Base-by-base conservation (phyloP, 495 filamentous ascomycete species). In the Xylaria bambusicola region DNA sequence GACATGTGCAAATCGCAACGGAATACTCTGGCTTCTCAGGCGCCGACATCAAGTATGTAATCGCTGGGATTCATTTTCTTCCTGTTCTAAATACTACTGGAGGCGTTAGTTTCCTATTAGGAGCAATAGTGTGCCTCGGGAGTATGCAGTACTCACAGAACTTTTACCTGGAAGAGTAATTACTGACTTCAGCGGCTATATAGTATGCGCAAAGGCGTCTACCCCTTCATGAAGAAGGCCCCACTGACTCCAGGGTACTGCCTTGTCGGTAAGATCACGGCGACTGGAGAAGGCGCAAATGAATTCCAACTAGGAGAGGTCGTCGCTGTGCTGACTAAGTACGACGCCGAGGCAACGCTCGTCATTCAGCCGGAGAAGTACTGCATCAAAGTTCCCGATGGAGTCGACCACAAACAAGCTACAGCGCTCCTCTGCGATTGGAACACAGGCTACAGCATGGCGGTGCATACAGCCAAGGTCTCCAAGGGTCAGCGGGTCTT, bases 201-300 rank as follows among this genome's bases (percentile, higher is more conserved):
- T n/a, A n/a, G n/a, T 58, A 80, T 80, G 76, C 71, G 74, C 8
- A 62, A 66, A 29, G 75, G 76, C 24, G 51, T 35, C n/a, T 78
- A 78, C 41, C 75, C 74, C 4, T 55, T 75, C 31, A 71, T 75
- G 59, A 69, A 65, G 33, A 64, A 66, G 13, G 68, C 74, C 1
- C 76, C 77, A 3, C 59, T 80, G 4, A 78, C 75, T 0, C 75
- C 76, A 0, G 75, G 76, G 54, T 78, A 77, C 65, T 70, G 60
- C 44, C 52, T 77, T n/a, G 65, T 75, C 18, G 77, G 77, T 27
- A 66, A 58, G 17, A 69, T 78, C 20, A 52, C 46, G 38, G 56
- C 60, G 10, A 65, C 64, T 55, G 73, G 75, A 10, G 36, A 62
- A 9, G 65, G 58, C 13, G 61, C 65, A 62, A 55, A n/a, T 1